These are phyloP conservation scores for Citrus sinensis DNA, from an alignment of 345 rosid genomes.

Conservation along the genomic window DVS_A1.0 CM039163.1:36531001-36531500, in stretches of 20 bases:
- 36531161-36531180: neutral
- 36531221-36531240: no score
- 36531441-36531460: neutral
- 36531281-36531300: no score
- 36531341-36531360: constrained; percentile 63
- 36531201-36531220: neutral
- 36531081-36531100: constrained; percentile 88
- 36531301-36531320: constrained; percentile 3
- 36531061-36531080: constrained; percentile 60
- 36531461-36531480: neutral
- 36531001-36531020: no score
- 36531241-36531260: no score
- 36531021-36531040: neutral
- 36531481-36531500: no score
- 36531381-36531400: constrained; percentile 98
- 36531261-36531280: no score
- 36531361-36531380: constrained; percentile 86
- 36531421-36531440: no score
- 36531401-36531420: constrained; percentile 86
- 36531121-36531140: constrained; percentile 82
- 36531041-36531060: neutral
- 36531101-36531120: constrained; percentile 78
- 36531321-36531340: constrained; percentile 86
- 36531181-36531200: no score
- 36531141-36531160: constrained; percentile 13